Conservation (phyloP, 768 basidiomycete genomes). For the Amanita fuliginea region DNA sequence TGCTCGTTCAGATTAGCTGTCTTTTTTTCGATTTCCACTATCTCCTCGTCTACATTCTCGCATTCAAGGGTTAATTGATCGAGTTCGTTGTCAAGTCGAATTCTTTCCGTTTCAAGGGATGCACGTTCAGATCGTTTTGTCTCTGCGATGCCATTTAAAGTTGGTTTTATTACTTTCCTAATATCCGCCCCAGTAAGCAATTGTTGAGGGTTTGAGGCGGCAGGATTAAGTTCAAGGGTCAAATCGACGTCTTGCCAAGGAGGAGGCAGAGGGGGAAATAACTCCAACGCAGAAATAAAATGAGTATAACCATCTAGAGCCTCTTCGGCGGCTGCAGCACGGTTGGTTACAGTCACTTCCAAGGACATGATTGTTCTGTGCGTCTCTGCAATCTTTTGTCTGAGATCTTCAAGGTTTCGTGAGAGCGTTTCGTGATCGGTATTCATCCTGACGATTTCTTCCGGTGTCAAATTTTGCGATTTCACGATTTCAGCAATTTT, state of each 20-base stretch:
- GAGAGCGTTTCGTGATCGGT: constrained; percentile 74
- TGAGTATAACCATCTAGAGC: constrained; percentile 72
- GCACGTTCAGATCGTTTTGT: constrained; percentile 59
- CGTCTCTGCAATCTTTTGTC: constrained; percentile 63
- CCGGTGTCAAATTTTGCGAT: constrained; percentile 81
- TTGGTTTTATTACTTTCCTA: constrained; percentile 64
- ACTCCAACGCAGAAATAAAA: constrained; percentile 60
- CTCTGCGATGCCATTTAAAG: constrained; percentile 62
- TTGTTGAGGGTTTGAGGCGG: constrained; percentile 56
- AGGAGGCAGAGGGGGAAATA: constrained; percentile 64
- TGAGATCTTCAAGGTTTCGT: constrained; percentile 66
- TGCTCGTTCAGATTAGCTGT: constrained; percentile 58
- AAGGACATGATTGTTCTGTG: constrained; percentile 64
- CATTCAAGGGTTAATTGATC: constrained; percentile 69
- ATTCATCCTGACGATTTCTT: constrained; percentile 88
- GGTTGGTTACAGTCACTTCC: constrained; percentile 76
- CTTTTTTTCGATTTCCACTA: constrained; percentile 64
- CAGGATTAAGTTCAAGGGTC: constrained; percentile 71
- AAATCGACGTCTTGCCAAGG: constrained; percentile 70
- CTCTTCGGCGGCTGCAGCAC: constrained; percentile 72
- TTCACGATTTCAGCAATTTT: constrained; percentile 59
- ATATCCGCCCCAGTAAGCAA: constrained; percentile 63
- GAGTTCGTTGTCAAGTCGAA: constrained; percentile 74
- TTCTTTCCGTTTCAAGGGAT: constrained; percentile 62
- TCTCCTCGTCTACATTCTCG: constrained; percentile 75